phyloP scores from a whole-genome alignment of 1,284 basidiomycete species.

The Naganishia sp. region DNA sequence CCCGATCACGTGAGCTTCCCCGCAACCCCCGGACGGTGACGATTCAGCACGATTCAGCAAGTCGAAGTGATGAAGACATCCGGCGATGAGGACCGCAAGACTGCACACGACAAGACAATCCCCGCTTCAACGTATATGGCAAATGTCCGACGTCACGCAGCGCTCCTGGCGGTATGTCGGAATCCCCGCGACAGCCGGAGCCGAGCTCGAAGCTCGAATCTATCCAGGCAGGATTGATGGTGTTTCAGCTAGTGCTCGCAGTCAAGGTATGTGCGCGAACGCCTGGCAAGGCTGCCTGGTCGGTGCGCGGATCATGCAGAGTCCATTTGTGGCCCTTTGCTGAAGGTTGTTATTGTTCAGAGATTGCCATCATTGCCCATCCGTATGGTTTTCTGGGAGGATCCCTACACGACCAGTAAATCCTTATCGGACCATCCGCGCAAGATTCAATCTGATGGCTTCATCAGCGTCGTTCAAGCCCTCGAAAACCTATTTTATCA shows the following conservation, averaged over 20 bases:
- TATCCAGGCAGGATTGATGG: not conserved
- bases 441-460: not conserved
- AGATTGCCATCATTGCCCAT: constrained; percentile 30
- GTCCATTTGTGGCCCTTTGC: no score
- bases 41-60: no score
- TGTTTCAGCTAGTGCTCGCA: not conserved
- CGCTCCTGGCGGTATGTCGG: not conserved
- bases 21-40: no score
- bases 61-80: no score
- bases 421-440: not conserved
- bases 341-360: not conserved
- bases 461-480: constrained; percentile 24
- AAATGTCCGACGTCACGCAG: not conserved
- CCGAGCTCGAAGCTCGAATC: constrained; percentile 3
- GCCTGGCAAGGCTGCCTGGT: no score
- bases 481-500: constrained; percentile 4
- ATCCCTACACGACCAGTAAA: constrained; percentile 31
- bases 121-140: no score
- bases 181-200: not conserved
- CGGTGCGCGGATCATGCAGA: no score
- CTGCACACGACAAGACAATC: no score
- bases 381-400: constrained; percentile 31
- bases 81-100: no score
- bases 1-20: no score
- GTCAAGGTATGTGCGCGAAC: no score